A percentile compares a stretch with the other conserved stretches of the same genome.
Evolutionary conservation across 768 basidiomycete genomes (phyloP).

Genomic region (Tulasnella sp.): DNA sequence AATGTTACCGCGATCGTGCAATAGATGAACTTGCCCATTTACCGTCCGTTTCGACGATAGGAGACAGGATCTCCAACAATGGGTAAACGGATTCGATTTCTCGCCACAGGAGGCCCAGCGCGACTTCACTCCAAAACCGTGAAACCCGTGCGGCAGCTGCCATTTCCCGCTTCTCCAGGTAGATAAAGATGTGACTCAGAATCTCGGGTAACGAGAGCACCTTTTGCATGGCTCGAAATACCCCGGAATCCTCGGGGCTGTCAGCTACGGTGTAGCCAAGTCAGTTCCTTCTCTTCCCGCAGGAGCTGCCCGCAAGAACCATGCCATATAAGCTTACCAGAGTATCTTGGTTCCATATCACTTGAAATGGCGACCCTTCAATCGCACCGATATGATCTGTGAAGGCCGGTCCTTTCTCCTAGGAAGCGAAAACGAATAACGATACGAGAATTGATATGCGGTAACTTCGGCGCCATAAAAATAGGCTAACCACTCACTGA

Average conservation of each 20-base stretch:
- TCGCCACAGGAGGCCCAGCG: constrained; percentile 10
- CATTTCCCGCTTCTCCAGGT: background rate
- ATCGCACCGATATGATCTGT: too few relatives aligned
- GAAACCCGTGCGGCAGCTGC: background rate
- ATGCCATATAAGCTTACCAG: too few relatives aligned
- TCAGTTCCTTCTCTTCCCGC: too few relatives aligned
- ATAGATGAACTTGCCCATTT: background rate
- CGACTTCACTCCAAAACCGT: background rate
- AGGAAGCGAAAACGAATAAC: too few relatives aligned
- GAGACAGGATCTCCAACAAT: background rate
- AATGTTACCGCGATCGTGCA: background rate
- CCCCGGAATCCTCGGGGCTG: background rate
- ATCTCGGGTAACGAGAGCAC: background rate
- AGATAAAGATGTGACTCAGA: background rate
- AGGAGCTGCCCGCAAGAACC: too few relatives aligned
- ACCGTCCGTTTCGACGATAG: background rate
- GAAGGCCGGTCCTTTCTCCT: too few relatives aligned
- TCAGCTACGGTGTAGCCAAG: background rate
- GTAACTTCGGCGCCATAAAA: too few relatives aligned
- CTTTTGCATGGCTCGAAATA: background rate
- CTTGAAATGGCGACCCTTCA: too few relatives aligned
- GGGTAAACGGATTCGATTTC: background rate
- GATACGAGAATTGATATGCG: too few relatives aligned
- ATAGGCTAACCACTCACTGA: too few relatives aligned
- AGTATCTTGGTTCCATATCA: too few relatives aligned